Base-by-base conservation (phyloP, 2,329 filamentous ascomycete species). In the Thielaviopsis punctulata region DNA sequence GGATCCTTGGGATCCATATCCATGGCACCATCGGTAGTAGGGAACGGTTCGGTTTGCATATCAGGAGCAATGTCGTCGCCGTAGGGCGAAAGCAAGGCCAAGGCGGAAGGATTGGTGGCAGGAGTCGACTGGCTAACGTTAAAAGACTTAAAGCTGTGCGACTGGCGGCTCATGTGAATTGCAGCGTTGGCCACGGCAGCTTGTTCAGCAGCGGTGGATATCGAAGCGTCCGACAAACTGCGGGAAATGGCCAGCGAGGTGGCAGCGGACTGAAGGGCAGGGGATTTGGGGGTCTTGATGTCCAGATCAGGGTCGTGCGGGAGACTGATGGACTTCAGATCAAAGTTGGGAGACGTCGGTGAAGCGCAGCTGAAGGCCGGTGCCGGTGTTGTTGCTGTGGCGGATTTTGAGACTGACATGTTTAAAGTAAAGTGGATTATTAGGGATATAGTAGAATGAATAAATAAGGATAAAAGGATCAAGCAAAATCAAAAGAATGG, bases 181-280 rank as follows among this genome's bases (percentile, higher is more conserved):
- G 53, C 53, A 7, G 53, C 53, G 46, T 51, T 48, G 41, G 50
- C 53, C 9, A 55, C 49, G 19, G 76, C 79, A 52, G 69, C 70
- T 55, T 74, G 69, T 9, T 77, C 81, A 23, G 75, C 71, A 46
- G 79, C 76, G 15, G 78, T 80, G 13, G 74, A 71, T 15, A 72
- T 73, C 1, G 81, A 88, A 21, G 46, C 49, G 23, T 55, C 53
- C 10, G 49, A 52, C 18, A 55, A 46, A 36, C 49, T 52, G 15
- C 53, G 53, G 6, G 53, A 55, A 15, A 55, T 55, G 8, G 53
- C 53, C 19, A 55, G 49, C 23, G 53, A 55, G 13, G 53, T 46
- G 22, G 53, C 53, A 21, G 53, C 53, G 24, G 49, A 52, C 41
- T 55, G 53, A 18, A 55, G 53, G 22, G 53, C 53, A 15, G 53